Evolutionary conservation across 352 stramenopile species (phyloP).

Genomic region (Phytopythium ostracodes): DNA sequence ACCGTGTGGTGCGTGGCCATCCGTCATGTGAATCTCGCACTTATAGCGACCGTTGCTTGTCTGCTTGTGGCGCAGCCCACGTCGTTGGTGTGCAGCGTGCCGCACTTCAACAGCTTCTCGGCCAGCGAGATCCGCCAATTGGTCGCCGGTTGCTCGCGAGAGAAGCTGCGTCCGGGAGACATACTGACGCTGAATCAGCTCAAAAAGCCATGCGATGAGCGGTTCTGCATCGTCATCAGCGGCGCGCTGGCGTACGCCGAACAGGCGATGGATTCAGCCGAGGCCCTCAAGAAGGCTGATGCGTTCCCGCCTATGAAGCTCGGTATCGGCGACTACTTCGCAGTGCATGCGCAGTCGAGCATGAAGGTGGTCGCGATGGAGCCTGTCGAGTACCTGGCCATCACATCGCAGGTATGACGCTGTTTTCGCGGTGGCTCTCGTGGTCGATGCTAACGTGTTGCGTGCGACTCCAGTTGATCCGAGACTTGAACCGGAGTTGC

Average conservation of each 20-base stretch:
- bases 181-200: conserved; percentile 25
- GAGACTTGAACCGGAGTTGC: conserved; percentile 22
- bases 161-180: conserved; percentile 48
- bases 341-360: conserved; percentile 26
- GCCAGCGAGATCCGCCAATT: conserved; percentile 49
- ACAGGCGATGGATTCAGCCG: conserved; percentile 27
- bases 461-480: conserved; percentile 21
- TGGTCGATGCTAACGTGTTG: conserved; percentile 6
- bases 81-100: conserved; percentile 72
- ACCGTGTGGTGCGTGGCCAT: no score
- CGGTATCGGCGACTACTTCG: conserved; percentile 70
- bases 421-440: background rate
- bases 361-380: conserved; percentile 72
- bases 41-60: background rate
- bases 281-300: conserved; percentile 43
- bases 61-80: conserved; percentile 26
- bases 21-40: no score
- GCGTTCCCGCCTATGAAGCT: conserved; percentile 54
- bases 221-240: conserved; percentile 67
- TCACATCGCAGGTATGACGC: conserved; percentile 38
- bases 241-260: conserved; percentile 42
- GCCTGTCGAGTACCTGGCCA: conserved; percentile 51
- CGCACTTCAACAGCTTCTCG: conserved; percentile 69
- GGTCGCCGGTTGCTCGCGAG: conserved; percentile 35
- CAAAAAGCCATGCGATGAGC: conserved; percentile 20